Evolutionary conservation across 208 protist species (phyloP), one percentile per base, ranked within the genome.

Genomic region (Kentomonas sorsogonicus): DNA sequence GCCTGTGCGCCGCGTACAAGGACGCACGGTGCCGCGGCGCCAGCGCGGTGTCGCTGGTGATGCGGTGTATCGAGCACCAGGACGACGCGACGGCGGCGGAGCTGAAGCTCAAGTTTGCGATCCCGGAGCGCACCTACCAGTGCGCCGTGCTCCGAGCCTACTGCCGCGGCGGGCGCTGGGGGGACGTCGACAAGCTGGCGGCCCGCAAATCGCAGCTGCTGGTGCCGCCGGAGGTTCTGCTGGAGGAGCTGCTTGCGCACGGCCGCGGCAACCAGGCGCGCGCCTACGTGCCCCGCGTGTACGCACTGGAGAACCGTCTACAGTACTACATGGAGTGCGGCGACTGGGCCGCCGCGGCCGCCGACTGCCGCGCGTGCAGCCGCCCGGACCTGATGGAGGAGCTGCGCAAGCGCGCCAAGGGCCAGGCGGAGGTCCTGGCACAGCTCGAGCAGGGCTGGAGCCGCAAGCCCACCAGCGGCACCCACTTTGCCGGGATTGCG

Each of bases 271-370:
- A 91, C 45, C 83, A 91, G 47, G 86, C 86, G 20, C 84, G 74
- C 48, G 60, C 71, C 53, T 87, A 84, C 69, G 83, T 94, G 47
- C 48, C 73, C 13, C 79, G 78, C 7, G 62, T 94, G 34, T 55
- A 66, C 1, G 67, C 66, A 23, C 86, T 91, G 45, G 77, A 87
- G 64, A 58, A 63, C 34, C 75, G 83, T 39, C 86, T 94, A 72
- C 80, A 94, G 54, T 87, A 76, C 60, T 94, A 87, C 66, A 80
- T 94, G 4, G 63, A 88, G 6, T 94, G 83, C 57, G 67, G 63
- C 13, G 83, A 85, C 57, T 94, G 86, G 86, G 47, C 39, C 31
- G 53, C 53, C 23, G 86, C 86, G 16, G 83, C 58, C 0, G 74
- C 69, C 4, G 86, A 90, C 34, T 94, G 86, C 62, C 73, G 72